Evolutionary conservation across 768 basidiomycete genomes (phyloP).

Genomic region (Lentinula boryana): DNA sequence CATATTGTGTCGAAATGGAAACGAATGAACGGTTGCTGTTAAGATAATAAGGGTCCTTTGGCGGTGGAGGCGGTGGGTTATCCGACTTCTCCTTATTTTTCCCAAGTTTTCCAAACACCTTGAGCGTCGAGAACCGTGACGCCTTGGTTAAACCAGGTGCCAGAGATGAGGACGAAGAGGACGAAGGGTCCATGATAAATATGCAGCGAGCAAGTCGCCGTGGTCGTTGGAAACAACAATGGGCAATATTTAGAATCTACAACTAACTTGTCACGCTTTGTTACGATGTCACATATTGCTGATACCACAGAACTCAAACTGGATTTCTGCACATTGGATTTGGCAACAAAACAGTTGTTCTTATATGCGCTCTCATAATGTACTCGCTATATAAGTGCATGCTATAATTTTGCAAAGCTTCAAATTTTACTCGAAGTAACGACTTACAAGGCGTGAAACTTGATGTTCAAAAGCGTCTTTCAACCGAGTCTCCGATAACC

Average conservation of each 20-base stretch:
- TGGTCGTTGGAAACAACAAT: neutral
- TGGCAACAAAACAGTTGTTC: too few relatives aligned
- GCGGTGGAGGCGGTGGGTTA: slow-evolving; percentile 52
- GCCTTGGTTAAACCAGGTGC: neutral
- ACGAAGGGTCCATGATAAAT: slow-evolving; percentile 3
- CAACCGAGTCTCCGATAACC: too few relatives aligned
- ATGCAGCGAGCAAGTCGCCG: neutral
- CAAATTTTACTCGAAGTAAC: too few relatives aligned
- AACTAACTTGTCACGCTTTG: neutral
- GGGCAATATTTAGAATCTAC: neutral
- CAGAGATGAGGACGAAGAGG: neutral
- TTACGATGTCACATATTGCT: neutral
- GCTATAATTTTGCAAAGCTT: too few relatives aligned
- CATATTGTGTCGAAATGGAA: slow-evolving; percentile 37
- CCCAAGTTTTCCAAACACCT: slow-evolving; percentile 10
- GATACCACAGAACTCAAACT: neutral
- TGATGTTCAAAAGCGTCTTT: too few relatives aligned
- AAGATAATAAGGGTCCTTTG: slow-evolving; percentile 55
- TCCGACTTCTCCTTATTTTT: slow-evolving; percentile 10
- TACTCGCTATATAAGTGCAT: too few relatives aligned
- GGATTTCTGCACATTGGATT: too few relatives aligned
- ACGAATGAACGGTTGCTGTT: slow-evolving; percentile 36
- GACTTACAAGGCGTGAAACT: too few relatives aligned
- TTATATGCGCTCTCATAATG: too few relatives aligned
- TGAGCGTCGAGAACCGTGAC: slow-evolving; percentile 15